Base-by-base conservation (phyloP, 2,329 filamentous ascomycete genomes). In the Onygenales sp. region DNA sequence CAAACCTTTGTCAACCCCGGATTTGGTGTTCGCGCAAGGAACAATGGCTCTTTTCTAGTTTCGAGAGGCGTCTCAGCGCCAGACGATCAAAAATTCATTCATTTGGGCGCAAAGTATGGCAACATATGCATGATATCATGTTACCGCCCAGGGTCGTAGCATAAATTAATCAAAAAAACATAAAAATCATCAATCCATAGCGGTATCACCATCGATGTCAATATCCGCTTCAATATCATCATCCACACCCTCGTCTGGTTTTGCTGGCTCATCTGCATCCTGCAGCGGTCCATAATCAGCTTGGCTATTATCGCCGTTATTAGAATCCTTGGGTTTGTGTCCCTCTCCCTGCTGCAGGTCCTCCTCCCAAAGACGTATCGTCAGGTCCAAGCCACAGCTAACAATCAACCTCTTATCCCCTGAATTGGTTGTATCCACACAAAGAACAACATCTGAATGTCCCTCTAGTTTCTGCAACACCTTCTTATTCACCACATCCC, bases 401-500 rank as follows among this genome's bases (percentile, higher is more conserved):
- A 79, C 83, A 43, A 87, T 72, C 17, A 78, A 58, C 14, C 69
- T 69, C 51, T 61, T 70, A 39, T 72, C 72, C 50, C 75, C 74
- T 8, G 72, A 73, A 31, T 75, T 74, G 63, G 80, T 80, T 6
- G 83, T 79, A 58, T 84, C 78, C 9, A 85, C 81, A 0, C 77
- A 74, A 38, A 85, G 66, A 5, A 86, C 78, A 3, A 78, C 75
- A 43, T 80, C 82, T 1, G 78, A 75, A 56, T 83, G 80, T 1
- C 76, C 76, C 31, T 77, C 70, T 8, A 83, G 64, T 17, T 74
- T 72, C 75, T 96, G 91, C 17, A 96, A 73, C 2, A 95, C 74
- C 53, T 86, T 83, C 70, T 97, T 98, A 64, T 78, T 88, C 56
- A 81, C 84, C 11, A 96, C 89, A 63, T 97, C 90, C 93, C 93